A percentile compares a stretch with the other conserved stretches of the same genome.
Evolutionary conservation across 768 basidiomycete genomes (phyloP).

Genomic region (Bullera alba): DNA sequence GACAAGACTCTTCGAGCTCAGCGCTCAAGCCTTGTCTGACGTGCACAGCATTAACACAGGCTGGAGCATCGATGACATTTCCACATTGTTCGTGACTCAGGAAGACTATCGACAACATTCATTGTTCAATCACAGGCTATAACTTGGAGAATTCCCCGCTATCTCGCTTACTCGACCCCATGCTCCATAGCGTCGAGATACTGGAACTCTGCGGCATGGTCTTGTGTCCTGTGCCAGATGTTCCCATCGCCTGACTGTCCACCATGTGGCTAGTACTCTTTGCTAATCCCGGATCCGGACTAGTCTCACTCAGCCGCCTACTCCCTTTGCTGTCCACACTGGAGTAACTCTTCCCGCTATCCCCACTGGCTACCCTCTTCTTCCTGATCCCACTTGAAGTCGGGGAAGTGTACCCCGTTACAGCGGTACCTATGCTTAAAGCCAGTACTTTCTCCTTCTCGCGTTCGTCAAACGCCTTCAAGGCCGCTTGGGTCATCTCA

Average conservation of each 20-base stretch:
- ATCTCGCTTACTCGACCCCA: slow-evolving; percentile 12
- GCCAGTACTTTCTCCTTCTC: slow-evolving; percentile 67
- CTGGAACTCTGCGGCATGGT: slow-evolving; percentile 29
- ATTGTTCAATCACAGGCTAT: too few species aligned
- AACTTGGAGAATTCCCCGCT: slow-evolving; percentile 8
- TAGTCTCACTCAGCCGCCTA: slow-evolving; percentile 1
- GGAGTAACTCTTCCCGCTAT: background rate
- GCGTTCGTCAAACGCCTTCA: slow-evolving; percentile 71
- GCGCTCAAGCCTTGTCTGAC: too few species aligned
- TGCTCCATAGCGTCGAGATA: slow-evolving; percentile 29
- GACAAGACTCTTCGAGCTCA: too few species aligned
- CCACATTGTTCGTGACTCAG: too few species aligned
- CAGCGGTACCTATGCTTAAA: slow-evolving; percentile 63
- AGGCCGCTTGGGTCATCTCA: slow-evolving; percentile 66
- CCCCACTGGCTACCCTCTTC: background rate
- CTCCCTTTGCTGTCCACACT: background rate
- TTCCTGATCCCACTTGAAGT: background rate
- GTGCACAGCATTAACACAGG: too few species aligned
- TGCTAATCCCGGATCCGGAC: too few species aligned
- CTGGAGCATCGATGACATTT: too few species aligned
- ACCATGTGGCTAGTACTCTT: too few species aligned
- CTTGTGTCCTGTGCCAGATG: too few species aligned
- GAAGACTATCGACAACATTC: too few species aligned
- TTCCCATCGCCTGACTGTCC: too few species aligned
- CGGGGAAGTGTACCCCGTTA: slow-evolving; percentile 16